Conservation (phyloP, 345 rosid genomes). For the Limnanthes douglasii region DNA sequence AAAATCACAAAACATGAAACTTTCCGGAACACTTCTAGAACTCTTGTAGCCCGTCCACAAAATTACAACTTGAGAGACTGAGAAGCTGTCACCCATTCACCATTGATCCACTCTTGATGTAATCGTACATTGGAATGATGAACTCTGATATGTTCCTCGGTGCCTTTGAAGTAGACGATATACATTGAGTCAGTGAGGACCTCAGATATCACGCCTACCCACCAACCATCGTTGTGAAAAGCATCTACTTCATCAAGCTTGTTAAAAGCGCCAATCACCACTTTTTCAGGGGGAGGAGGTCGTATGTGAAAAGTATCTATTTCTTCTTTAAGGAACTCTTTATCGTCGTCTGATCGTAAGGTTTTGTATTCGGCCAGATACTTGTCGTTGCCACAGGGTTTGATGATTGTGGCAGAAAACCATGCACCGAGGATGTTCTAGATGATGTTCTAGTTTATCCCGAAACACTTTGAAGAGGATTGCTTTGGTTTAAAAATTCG, state of each 20-base stretch:
- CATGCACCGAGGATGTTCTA: no score
- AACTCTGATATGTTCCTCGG: slow-evolving; percentile 36
- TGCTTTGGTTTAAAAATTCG: no score
- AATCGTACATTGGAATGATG: slow-evolving; percentile 43
- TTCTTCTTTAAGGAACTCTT: slow-evolving; percentile 54
- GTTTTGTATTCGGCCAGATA: slow-evolving; percentile 42
- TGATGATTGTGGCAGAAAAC: slow-evolving; percentile 50
- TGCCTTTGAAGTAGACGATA: slow-evolving; percentile 30
- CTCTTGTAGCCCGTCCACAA: no score
- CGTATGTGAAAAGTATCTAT: slow-evolving; percentile 30
- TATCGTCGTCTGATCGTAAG: slow-evolving; percentile 57
- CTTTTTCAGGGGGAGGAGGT: slow-evolving; percentile 41
- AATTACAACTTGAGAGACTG: no score
- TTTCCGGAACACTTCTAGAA: no score
- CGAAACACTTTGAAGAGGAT: no score
- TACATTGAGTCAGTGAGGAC: slow-evolving; percentile 33
- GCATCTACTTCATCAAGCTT: slow-evolving; percentile 70
- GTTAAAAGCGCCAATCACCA: slow-evolving; percentile 22
- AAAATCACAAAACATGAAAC: no score
- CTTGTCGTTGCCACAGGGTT: slow-evolving; percentile 26
- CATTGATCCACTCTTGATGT: slow-evolving; percentile 72
- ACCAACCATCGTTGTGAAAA: slow-evolving; percentile 72
- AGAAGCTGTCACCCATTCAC: slow-evolving; percentile 35
- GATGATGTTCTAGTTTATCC: no score
- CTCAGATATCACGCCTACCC: slow-evolving; percentile 56